Evolutionary conservation across 768 basidiomycete genomes (phyloP).

Genomic region (Lactifluus volemus): DNA sequence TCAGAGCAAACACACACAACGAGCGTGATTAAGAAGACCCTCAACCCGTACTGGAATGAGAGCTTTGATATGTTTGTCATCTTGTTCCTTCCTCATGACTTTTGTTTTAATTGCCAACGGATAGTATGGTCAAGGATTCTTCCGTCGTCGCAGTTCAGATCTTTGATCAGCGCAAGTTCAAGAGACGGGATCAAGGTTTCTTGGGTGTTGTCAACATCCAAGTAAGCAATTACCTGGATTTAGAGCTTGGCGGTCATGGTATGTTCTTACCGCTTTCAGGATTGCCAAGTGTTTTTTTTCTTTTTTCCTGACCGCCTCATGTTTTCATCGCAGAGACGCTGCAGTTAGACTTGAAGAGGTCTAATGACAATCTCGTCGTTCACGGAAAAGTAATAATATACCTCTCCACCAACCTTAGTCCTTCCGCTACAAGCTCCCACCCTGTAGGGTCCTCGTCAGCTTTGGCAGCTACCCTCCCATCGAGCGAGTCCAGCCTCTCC

Average conservation of each 20-base stretch:
- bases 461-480: slow-evolving; percentile 49
- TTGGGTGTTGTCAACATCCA: slow-evolving; percentile 94
- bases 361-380: slow-evolving; percentile 96
- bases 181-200: slow-evolving; percentile 96
- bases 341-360: slow-evolving; percentile 93
- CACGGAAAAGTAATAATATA: slow-evolving; percentile 97
- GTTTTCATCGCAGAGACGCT: slow-evolving; percentile 60
- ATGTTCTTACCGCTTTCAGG: slow-evolving; percentile 23
- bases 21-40: slow-evolving; percentile 91
- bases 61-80: slow-evolving; percentile 86
- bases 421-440: slow-evolving; percentile 79
- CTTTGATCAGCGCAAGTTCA: slow-evolving; percentile 99
- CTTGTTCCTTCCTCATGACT: neutral
- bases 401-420: slow-evolving; percentile 82
- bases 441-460: slow-evolving; percentile 53
- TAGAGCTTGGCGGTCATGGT: slow-evolving; percentile 93
- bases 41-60: slow-evolving; percentile 97
- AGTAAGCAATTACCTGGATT: slow-evolving; percentile 83
- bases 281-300: neutral
- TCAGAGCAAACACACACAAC: slow-evolving; percentile 97
- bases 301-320: neutral
- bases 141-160: slow-evolving; percentile 97
- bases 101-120: slow-evolving; percentile 7
- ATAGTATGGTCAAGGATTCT: slow-evolving; percentile 91
- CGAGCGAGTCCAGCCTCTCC: slow-evolving; percentile 47